Evolutionary conservation across 176 grass and related monocot genomes (phyloP), one percentile per base, ranked within the genome.

Genomic region (Lolium rigidum): DNA sequence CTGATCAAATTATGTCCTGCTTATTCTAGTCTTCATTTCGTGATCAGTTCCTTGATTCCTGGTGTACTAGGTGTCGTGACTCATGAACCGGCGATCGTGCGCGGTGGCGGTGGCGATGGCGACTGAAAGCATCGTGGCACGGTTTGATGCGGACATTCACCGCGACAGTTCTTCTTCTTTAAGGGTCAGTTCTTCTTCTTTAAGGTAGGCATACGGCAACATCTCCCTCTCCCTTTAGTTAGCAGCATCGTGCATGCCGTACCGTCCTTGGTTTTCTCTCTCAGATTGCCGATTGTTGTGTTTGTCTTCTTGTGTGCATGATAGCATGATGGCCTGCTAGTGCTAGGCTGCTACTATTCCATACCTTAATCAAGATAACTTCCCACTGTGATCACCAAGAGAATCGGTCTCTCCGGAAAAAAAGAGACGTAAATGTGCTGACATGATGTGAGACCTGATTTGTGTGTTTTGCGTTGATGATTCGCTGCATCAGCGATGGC

Each of bases 171-270:
- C n/a, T n/a, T n/a, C n/a, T n/a, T n/a, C n/a, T n/a, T n/a, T n/a
- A n/a, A n/a, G n/a, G n/a, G n/a, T n/a, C n/a, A n/a, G n/a, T n/a
- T n/a, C 58, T 61, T 82, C 61, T 61, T 77, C 74, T 59, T 24
- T 64, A 86, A 52, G 83, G 83, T 90, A 86, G 88, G 88, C 78
- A 82, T 7, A 15, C n/a, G 25, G 59, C 60, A 44, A 18, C 61
- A 21, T 52, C 81, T 70, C 47, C 56, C 18, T 76, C 39, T 50
- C 25, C 25, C 50, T 80, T 81, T 35, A 35, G 31, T 85, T 43
- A 70, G 61, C 39, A 89, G 20, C 70, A 77, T 85, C 25, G 10
- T 18, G n/a, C 35, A 64, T 51, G 47, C 67, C 39, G 70, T 85
- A 75, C 68, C 7, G 24, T 82, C 51, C 39, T 86, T 44, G 50